A percentile compares a stretch with the other conserved stretches of the same genome.
Evolutionary conservation across 2,329 filamentous ascomycete genomes (phyloP).

Genomic region (Colletotrichum karsti): DNA sequence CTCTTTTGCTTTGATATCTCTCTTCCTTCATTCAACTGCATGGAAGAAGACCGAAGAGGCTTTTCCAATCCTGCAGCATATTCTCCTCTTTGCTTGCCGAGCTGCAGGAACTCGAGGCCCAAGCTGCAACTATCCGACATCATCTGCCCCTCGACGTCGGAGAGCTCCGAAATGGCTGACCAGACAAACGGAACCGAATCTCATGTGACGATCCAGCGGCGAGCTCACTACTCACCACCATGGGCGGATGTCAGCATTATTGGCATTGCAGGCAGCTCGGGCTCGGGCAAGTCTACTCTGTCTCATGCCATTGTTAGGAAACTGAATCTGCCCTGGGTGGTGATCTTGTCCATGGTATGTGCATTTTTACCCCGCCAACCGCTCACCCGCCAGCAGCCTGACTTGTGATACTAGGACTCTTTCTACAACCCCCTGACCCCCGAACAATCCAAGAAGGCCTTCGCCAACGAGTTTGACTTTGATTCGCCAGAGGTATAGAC

Average conservation of each 20-base stretch:
- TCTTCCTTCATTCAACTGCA: constrained; percentile 10
- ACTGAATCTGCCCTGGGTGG: constrained; percentile 95
- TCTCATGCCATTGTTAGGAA: constrained; percentile 90
- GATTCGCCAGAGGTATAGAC: constrained; percentile 78
- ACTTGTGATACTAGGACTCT: constrained; percentile 72
- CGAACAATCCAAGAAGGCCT: constrained; percentile 82
- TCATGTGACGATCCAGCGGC: constrained; percentile 60
- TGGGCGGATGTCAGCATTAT: constrained; percentile 98
- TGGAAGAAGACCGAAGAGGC: background rate
- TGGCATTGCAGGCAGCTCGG: constrained; percentile 93
- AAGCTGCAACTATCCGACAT: constrained; percentile 14
- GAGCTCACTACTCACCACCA: constrained; percentile 87
- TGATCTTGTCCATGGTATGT: constrained; percentile 92
- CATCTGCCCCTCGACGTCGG: constrained; percentile 2
- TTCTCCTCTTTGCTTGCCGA: background rate
- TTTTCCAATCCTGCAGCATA: background rate
- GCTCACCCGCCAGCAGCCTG: background rate
- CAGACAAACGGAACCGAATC: constrained; percentile 34
- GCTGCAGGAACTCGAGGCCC: constrained; percentile 12
- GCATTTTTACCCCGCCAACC: constrained; percentile 24
- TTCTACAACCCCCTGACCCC: constrained; percentile 92
- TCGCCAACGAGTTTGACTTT: constrained; percentile 94
- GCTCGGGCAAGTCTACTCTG: constrained; percentile 92
- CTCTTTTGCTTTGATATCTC: constrained; percentile 5
- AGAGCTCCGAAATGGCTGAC: constrained; percentile 25